Percentiles rank a stretch among this genome's conserved stretches.
These are phyloP conservation scores for Trichophyton equinum DNA, from an alignment of 2,329 filamentous ascomycete species.

Conservation along the genomic window DNA sequence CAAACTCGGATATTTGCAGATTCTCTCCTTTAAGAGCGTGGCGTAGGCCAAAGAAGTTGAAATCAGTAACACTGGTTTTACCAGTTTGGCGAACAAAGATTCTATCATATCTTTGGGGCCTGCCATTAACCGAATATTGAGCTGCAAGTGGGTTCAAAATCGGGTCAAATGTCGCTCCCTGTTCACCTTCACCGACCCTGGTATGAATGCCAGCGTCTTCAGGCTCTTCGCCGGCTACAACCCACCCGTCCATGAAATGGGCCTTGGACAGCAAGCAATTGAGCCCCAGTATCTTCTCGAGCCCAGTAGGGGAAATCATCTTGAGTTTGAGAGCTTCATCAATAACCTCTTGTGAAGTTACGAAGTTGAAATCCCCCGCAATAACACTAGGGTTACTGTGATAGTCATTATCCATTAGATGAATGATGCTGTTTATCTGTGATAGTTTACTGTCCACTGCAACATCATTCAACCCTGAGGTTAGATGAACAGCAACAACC, in stretches of 20 bases:
- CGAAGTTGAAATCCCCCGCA: constrained; percentile 53
- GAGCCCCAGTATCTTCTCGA: constrained; percentile 33
- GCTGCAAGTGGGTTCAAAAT: constrained; percentile 44
- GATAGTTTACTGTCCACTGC: constrained; percentile 45
- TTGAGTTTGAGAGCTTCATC: constrained; percentile 40
- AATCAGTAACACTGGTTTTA: constrained; percentile 33
- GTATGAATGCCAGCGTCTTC: constrained; percentile 26
- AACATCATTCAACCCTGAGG: constrained; percentile 47
- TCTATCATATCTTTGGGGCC: constrained; percentile 54
- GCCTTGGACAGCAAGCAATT: constrained; percentile 36
- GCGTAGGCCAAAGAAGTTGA: constrained; percentile 47
- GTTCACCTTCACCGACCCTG: constrained; percentile 44
- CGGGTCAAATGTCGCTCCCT: constrained; percentile 55
- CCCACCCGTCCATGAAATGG: constrained; percentile 44
- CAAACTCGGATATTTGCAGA: constrained; percentile 7
- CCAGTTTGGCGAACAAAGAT: constrained; percentile 41
- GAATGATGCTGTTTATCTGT: constrained; percentile 42
- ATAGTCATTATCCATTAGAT: constrained; percentile 35
- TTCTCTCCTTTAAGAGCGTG: constrained; percentile 11
- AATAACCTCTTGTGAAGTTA: constrained; percentile 44
- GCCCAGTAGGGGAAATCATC: constrained; percentile 42
- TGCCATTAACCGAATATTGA: constrained; percentile 39
- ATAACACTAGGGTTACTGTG: constrained; percentile 41
- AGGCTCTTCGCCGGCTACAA: constrained; percentile 33
- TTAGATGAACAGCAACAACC: constrained; percentile 49